Evolutionary conservation across 164 flowering plant species (phyloP), one percentile per base, ranked within the genome.

Genomic region (Kalanchoe fedtschenkoi): DNA sequence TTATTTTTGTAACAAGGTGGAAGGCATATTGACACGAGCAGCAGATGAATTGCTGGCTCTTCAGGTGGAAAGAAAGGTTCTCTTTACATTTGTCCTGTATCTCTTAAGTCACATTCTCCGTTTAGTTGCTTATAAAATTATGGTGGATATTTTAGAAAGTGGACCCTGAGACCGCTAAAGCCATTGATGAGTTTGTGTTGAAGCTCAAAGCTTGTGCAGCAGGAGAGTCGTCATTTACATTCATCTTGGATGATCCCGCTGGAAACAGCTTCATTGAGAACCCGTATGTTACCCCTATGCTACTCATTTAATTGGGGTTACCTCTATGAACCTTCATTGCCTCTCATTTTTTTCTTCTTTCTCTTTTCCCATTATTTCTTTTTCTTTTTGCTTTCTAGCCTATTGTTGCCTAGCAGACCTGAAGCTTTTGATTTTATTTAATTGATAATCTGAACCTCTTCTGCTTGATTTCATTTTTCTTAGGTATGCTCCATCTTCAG

Each of bases 181-280:
- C 97, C 29, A 77, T 93, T 39, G 97, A 93, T 58, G 71, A 72
- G 56, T 93, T 93, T 72, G 67, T 93, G 75, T 22, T 71, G 62
- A 90, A 85, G 69, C 71, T 93, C 70, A 85, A 74, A 70, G 83
- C 86, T 57, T 93, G 85, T 80, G 92, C 92, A 34, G 62, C 70
- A n/a, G 99, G 82, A 67, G 76, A 76, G 32, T 76, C 66, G 55
- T 47, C 82, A 11, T 93, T 90, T 76, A 84, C 89, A 64, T 83
- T 93, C 67, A 70, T 85, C 63, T 79, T 93, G 66, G 99, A 90
- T 73, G 99, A 93, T 80, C 99, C 97, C 65, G 80, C 97, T 39
- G 99, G 99, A 58, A 93, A 93, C 76, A 90, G 99, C 82, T 93
- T 82, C 76, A 82, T 90, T 74, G 97, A 93, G 71, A 93, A 93